Percentiles rank a stretch among this genome's conserved stretches.
Conservation (phyloP, 73 alveolate species). For the Paramecium primaurelia region DNA sequence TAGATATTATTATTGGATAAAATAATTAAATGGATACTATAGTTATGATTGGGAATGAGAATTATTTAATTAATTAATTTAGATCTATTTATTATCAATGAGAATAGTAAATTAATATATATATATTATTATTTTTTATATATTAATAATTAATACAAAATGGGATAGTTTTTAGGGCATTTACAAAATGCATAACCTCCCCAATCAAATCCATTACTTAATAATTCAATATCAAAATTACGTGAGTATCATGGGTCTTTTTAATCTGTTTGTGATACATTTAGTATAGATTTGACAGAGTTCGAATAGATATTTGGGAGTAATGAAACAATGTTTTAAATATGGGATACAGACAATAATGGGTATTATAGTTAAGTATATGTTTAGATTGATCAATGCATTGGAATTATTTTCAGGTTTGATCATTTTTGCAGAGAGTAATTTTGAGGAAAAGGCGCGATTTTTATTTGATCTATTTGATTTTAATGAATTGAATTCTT, state of each 20-base stretch:
- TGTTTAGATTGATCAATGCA: conserved; percentile 79
- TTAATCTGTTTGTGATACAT: conserved; percentile 92
- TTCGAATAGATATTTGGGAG: conserved; percentile 90
- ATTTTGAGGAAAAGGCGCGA: conserved; percentile 94
- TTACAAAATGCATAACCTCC: conserved; percentile 56
- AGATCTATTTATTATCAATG: too few species aligned
- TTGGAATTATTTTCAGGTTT: conserved; percentile 94
- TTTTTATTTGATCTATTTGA: conserved; percentile 95
- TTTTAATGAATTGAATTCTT: conserved; percentile 89
- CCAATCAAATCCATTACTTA: conserved; percentile 32
- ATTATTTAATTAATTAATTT: too few species aligned
- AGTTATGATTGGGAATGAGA: too few species aligned
- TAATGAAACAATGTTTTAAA: conserved; percentile 84
- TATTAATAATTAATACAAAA: not conserved
- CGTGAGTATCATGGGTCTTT: conserved; percentile 95
- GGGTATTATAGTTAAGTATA: conserved; percentile 59
- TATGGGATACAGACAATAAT: conserved; percentile 96
- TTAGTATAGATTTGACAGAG: conserved; percentile 91
- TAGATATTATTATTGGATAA: too few species aligned
- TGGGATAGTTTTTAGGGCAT: conserved; percentile 56
- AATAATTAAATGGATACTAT: too few species aligned
- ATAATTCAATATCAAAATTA: conserved; percentile 67
- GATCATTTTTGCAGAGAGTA: conserved; percentile 90
- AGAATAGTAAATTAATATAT: too few species aligned
- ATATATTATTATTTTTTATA: not conserved